Conservation (phyloP, 2,329 filamentous ascomycete genomes). For the Thermoascus crustaceus region DNA sequence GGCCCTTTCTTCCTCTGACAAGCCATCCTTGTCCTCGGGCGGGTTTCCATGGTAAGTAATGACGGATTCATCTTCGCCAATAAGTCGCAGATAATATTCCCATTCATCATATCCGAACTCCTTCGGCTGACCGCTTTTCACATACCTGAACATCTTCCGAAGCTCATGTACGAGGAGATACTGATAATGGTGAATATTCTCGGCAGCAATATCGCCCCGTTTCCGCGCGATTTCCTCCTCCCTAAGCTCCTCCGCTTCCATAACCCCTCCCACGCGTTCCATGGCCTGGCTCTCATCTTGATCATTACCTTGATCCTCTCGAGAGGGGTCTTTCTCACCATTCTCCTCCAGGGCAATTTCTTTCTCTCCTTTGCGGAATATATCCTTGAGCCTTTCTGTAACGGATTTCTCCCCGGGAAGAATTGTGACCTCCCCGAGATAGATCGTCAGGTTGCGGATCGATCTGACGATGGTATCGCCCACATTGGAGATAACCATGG, state of each 20-base stretch:
- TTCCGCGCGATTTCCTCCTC: slow-evolving; percentile 34
- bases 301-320: slow-evolving; percentile 6
- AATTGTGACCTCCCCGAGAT: slow-evolving; percentile 47
- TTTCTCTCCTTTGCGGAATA: slow-evolving; percentile 16
- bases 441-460: slow-evolving; percentile 49
- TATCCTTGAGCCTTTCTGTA: slow-evolving; percentile 16
- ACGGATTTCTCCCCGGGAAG: slow-evolving; percentile 42
- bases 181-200: slow-evolving; percentile 44
- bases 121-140: slow-evolving; percentile 23
- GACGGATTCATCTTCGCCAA: slow-evolving; percentile 39
- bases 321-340: slow-evolving; percentile 9
- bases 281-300: slow-evolving; percentile 6
- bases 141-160: slow-evolving; percentile 30
- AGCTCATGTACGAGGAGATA: slow-evolving; percentile 32
- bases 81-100: slow-evolving; percentile 42
- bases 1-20: slow-evolving; percentile 5
- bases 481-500: slow-evolving; percentile 33
- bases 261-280: slow-evolving; percentile 24
- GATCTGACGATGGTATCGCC: slow-evolving; percentile 40
- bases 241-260: slow-evolving; percentile 35
- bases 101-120: slow-evolving; percentile 37
- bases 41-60: slow-evolving; percentile 22
- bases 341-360: slow-evolving; percentile 10
- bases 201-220: slow-evolving; percentile 35
- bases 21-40: neutral